Conservation (phyloP, 495 filamentous ascomycete species). For the Immersiella caudata region DNA sequence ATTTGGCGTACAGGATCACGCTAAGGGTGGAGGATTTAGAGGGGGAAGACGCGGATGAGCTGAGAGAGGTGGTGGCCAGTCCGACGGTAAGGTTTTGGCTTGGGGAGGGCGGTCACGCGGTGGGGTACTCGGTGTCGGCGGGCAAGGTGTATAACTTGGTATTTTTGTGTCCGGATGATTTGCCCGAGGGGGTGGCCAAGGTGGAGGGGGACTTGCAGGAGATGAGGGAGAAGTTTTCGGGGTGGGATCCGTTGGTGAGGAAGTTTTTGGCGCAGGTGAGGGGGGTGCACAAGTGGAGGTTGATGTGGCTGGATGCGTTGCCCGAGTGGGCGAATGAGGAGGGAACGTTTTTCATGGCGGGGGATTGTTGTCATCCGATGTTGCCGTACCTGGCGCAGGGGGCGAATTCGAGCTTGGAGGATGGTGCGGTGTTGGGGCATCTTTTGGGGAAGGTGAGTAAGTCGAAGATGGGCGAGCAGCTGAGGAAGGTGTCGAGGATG, state of each 20-base stretch:
- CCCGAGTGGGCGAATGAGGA: slow-evolving; percentile 44
- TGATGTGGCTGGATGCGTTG: slow-evolving; percentile 49
- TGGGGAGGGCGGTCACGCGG: slow-evolving; percentile 60
- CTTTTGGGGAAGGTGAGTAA: slow-evolving; percentile 58
- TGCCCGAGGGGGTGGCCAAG: slow-evolving; percentile 49
- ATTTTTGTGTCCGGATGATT: slow-evolving; percentile 54
- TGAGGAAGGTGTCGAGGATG: slow-evolving; percentile 52
- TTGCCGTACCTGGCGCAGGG: slow-evolving; percentile 68
- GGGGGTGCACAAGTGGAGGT: slow-evolving; percentile 55
- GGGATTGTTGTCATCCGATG: slow-evolving; percentile 70
- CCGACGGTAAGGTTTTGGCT: slow-evolving; percentile 73
- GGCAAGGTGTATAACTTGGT: slow-evolving; percentile 62
- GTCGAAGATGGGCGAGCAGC: slow-evolving; percentile 45
- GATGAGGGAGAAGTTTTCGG: slow-evolving; percentile 51
- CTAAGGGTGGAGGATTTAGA: slow-evolving; percentile 53
- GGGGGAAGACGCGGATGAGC: slow-evolving; percentile 47
- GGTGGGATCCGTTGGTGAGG: slow-evolving; percentile 57
- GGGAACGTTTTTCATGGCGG: slow-evolving; percentile 50
- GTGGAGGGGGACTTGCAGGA: slow-evolving; percentile 49
- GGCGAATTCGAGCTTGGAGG: slow-evolving; percentile 58
- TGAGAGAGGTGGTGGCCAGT: slow-evolving; percentile 48
- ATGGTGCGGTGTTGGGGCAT: slow-evolving; percentile 55
- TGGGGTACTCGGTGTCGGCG: slow-evolving; percentile 58
- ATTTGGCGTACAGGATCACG: slow-evolving; percentile 63
- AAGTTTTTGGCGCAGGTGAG: slow-evolving; percentile 51